Conservation (phyloP, 2,329 filamentous ascomycete genomes). For the Fusarium pseudonygamai region DNA sequence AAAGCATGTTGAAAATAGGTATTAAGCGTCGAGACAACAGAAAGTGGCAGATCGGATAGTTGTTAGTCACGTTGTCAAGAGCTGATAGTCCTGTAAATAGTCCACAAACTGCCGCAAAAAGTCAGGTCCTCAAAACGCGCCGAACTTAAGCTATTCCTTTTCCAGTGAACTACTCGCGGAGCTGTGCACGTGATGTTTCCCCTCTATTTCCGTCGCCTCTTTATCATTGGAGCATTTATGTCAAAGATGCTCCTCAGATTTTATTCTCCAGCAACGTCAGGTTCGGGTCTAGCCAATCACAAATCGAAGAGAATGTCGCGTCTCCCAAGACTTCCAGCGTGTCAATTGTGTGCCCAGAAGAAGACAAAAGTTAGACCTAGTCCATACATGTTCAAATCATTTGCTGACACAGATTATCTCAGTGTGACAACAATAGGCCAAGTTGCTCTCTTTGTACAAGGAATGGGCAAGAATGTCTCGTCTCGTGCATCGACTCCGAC, state of each 20-base stretch:
- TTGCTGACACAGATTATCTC: not conserved
- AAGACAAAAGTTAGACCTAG: constrained; percentile 12
- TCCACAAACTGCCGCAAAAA: rapidly evolving
- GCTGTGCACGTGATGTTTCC: not conserved
- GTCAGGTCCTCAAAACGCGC: rapidly evolving
- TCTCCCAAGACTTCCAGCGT: constrained; percentile 15
- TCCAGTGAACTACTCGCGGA: not conserved
- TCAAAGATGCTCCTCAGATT: not conserved
- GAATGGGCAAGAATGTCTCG: constrained; percentile 5
- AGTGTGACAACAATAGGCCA: constrained; percentile 21
- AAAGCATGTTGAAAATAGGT: constrained; percentile 6
- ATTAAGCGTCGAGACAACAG: not conserved
- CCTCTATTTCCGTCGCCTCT: not conserved
- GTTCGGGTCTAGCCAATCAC: not conserved
- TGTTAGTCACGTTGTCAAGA: too few species aligned
- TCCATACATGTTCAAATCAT: rapidly evolving
- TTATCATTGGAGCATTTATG: not conserved
- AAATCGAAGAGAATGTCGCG: not conserved
- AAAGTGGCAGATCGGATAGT: too few species aligned
- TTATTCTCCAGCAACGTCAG: too few species aligned
- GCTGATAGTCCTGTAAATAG: rapidly evolving
- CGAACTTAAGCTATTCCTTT: not conserved
- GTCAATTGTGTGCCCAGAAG: constrained; percentile 9
- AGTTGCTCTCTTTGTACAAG: constrained; percentile 3
- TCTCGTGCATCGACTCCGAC: not conserved